Conservation (phyloP, 306 rosid genomes). For the Sechiopsis laciniata region DNA sequence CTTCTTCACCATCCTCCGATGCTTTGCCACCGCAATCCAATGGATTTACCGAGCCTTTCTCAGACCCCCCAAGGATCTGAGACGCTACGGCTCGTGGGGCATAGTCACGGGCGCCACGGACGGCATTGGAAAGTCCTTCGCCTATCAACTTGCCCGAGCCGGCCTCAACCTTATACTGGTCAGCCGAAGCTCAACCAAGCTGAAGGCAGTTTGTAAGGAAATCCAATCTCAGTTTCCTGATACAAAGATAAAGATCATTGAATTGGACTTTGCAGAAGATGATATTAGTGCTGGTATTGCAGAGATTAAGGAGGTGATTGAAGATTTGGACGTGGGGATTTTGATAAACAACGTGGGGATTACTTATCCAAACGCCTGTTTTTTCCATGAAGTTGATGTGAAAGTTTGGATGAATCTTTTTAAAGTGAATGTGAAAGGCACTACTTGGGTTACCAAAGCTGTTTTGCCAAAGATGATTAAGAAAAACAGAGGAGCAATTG, state of each 20-base stretch:
- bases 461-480: constrained; percentile 47
- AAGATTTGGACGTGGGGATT: constrained; percentile 38
- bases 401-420: constrained; percentile 54
- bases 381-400: constrained; percentile 60
- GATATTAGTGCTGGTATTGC: constrained; percentile 11
- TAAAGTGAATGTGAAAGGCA: constrained; percentile 57
- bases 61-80: constrained; percentile 54
- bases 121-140: constrained; percentile 76
- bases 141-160: constrained; percentile 46
- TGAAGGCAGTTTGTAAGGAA: constrained; percentile 39
- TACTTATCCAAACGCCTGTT: constrained; percentile 50
- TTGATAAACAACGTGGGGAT: constrained; percentile 68
- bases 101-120: constrained; percentile 74
- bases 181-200: constrained; percentile 47
- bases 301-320: constrained; percentile 30
- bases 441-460: constrained; percentile 43
- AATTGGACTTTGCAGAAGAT: constrained; percentile 51
- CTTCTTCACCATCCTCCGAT: constrained; percentile 32
- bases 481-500: constrained; percentile 56
- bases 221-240: constrained; percentile 31
- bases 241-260: constrained; percentile 23
- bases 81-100: constrained; percentile 70
- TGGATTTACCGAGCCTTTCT: constrained; percentile 51
- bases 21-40: constrained; percentile 16
- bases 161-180: constrained; percentile 65